Conservation (phyloP, 2,329 filamentous ascomycete species). For the Xylariomycetidae sp. region DNA sequence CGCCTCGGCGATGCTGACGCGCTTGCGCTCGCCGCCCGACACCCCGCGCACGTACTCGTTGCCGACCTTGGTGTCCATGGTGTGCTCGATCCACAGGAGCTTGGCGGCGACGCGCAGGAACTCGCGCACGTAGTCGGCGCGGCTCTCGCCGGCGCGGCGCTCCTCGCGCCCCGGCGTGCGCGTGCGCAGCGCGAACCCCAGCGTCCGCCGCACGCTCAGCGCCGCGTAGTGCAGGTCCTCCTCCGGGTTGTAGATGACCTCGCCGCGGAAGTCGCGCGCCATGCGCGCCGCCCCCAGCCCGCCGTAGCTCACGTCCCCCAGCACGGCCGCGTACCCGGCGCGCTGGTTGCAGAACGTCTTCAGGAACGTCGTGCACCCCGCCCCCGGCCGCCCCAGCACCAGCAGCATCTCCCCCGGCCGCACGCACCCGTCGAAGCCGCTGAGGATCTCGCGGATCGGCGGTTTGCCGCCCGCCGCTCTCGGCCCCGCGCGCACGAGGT, state of each 20-base stretch:
- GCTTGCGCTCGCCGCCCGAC: slow-evolving; percentile 62
- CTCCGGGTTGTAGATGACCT: slow-evolving; percentile 65
- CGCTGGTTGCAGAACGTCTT: slow-evolving; percentile 63
- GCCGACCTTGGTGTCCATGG: slow-evolving; percentile 60
- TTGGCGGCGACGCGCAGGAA: slow-evolving; percentile 58
- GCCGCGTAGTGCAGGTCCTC: slow-evolving; percentile 63
- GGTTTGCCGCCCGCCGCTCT: slow-evolving; percentile 31
- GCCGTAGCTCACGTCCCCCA: slow-evolving; percentile 61
- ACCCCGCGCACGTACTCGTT: slow-evolving; percentile 58
- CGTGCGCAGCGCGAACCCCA: slow-evolving; percentile 56
- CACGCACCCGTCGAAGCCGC: slow-evolving; percentile 42
- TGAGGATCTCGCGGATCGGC: slow-evolving; percentile 32
- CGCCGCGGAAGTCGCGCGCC: slow-evolving; percentile 49
- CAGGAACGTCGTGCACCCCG: slow-evolving; percentile 45
- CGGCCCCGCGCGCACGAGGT: slow-evolving; percentile 19
- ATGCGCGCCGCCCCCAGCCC: slow-evolving; percentile 38
- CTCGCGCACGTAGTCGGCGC: slow-evolving; percentile 48
- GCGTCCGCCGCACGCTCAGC: slow-evolving; percentile 60
- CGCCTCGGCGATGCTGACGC: slow-evolving; percentile 70
- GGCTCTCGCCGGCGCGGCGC: slow-evolving; percentile 62
- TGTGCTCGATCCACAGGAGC: slow-evolving; percentile 65
- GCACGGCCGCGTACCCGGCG: slow-evolving; percentile 55
- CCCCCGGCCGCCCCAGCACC: slow-evolving; percentile 43
- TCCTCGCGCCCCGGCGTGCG: slow-evolving; percentile 15
- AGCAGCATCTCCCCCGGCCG: slow-evolving; percentile 36